Evolutionary conservation across 306 rosid genomes (phyloP).

Genomic region (Rosa lucieae): DNA sequence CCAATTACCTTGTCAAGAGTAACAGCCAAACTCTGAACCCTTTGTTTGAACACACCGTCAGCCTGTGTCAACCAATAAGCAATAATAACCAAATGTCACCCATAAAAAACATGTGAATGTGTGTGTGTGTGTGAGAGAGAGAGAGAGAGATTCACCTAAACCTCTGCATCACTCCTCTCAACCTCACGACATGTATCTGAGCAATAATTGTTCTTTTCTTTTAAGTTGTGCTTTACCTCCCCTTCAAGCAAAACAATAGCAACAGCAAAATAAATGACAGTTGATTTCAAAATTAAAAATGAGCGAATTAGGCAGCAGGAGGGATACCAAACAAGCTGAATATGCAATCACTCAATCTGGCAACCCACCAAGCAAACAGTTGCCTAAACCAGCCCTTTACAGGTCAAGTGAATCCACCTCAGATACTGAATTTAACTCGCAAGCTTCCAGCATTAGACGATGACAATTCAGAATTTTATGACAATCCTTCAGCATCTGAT

Average conservation of each 20-base stretch:
- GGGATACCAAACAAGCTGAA: conserved; percentile 89
- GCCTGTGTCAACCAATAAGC: conserved; percentile 59
- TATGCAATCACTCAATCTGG: conserved; percentile 97
- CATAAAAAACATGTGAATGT: background rate
- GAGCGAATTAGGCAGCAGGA: conserved; percentile 8
- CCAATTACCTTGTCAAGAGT: conserved; percentile 92
- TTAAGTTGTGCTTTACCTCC: conserved; percentile 81
- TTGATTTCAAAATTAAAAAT: background rate
- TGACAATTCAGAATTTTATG: conserved; percentile 90
- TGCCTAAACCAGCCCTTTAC: conserved; percentile 96
- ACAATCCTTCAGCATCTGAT: conserved; percentile 81
- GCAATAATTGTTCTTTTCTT: conserved; percentile 82
- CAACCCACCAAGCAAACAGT: conserved; percentile 94
- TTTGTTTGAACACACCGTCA: conserved; percentile 97
- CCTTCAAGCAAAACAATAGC: conserved; percentile 54
- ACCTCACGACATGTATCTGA: conserved; percentile 87
- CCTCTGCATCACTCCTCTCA: conserved; percentile 94
- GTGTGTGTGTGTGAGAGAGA: background rate
- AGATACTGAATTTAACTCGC: conserved; percentile 74
- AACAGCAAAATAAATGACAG: conserved; percentile 26
- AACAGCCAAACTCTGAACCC: conserved; percentile 98
- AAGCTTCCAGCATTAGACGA: conserved; percentile 88
- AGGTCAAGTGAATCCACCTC: conserved; percentile 88
- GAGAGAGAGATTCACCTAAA: conserved; percentile 57
- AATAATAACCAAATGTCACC: conserved; percentile 3